Conservation (phyloP, 1,284 basidiomycete species). For the Schizophyllum amplum region DNA sequence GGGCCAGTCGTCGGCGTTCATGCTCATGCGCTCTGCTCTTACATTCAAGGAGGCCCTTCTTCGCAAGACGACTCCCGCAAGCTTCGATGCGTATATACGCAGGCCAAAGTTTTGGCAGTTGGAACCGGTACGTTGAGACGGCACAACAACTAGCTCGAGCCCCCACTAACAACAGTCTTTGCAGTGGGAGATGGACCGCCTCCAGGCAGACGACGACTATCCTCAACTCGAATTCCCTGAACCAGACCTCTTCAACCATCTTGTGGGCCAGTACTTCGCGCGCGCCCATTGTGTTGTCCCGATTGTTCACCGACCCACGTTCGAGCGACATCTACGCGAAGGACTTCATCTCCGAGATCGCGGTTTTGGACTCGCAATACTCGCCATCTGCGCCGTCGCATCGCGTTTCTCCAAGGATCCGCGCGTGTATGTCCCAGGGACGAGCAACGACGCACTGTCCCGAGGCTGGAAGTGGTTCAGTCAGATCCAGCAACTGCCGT, state of each 20-base stretch:
- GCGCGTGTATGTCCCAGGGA: conserved; percentile 41
- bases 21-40: conserved; percentile 43
- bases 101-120: conserved; percentile 27
- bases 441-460: conserved; percentile 33
- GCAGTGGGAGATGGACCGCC: conserved; percentile 25
- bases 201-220: conserved; percentile 17
- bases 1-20: conserved; percentile 48
- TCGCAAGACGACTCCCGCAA: conserved; percentile 14
- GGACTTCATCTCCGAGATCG: conserved; percentile 40
- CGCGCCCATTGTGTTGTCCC: conserved; percentile 44
- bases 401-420: conserved; percentile 55
- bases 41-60: conserved; percentile 38
- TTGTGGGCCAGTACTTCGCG: conserved; percentile 55
- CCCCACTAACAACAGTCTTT: conserved; percentile 1
- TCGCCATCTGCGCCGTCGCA: conserved; percentile 58
- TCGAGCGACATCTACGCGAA: conserved; percentile 38
- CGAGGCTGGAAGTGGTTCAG: conserved; percentile 64
- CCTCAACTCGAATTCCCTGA: conserved; percentile 27
- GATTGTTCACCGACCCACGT: conserved; percentile 54
- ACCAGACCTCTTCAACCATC: conserved; percentile 35
- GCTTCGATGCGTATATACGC: conserved; percentile 15
- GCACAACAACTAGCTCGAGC: not conserved
- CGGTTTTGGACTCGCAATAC: conserved; percentile 46
- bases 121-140: conserved; percentile 22
- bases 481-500: conserved; percentile 41